Conservation (phyloP, 345 rosid genomes). For the Aquilaria sinensis region DNA sequence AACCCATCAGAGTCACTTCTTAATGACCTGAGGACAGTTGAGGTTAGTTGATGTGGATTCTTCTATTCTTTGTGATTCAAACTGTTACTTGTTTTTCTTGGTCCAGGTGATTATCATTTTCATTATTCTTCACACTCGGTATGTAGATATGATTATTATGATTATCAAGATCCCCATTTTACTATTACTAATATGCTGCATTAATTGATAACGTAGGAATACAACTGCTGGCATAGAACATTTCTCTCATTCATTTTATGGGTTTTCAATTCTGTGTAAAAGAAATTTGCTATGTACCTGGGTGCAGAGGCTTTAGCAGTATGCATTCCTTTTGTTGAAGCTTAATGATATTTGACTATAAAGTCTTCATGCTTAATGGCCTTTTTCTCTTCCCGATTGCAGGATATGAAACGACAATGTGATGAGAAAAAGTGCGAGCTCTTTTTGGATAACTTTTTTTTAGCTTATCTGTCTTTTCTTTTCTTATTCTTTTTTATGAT, state of each 20-base stretch:
- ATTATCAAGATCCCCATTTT: no score
- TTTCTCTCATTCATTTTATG: no score
- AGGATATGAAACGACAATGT: slow-evolving; percentile 99
- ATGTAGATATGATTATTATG: no score
- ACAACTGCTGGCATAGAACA: not conserved
- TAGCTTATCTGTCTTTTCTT: slow-evolving; percentile 12
- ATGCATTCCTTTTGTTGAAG: not conserved
- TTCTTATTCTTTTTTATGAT: slow-evolving; percentile 22
- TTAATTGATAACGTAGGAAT: slow-evolving; percentile 5
- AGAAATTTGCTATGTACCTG: no score
- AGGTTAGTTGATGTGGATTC: slow-evolving; percentile 50
- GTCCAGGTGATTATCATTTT: not conserved
- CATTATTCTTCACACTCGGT: no score
- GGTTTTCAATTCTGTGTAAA: no score
- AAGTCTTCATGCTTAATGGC: slow-evolving; percentile 11
- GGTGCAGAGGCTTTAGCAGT: no score
- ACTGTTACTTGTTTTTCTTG: not conserved
- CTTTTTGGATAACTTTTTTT: slow-evolving; percentile 9
- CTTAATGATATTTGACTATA: not conserved
- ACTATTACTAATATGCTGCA: no score
- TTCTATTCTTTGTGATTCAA: slow-evolving; percentile 8
- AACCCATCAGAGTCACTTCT: slow-evolving; percentile 92
- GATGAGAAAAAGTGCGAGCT: slow-evolving; percentile 79
- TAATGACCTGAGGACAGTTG: slow-evolving; percentile 86
- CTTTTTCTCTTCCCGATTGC: slow-evolving; percentile 21